A percentile compares a stretch with the other conserved stretches of the same genome.
Conservation (phyloP, 306 rosid genomes). For the Cercis canadensis region DNA sequence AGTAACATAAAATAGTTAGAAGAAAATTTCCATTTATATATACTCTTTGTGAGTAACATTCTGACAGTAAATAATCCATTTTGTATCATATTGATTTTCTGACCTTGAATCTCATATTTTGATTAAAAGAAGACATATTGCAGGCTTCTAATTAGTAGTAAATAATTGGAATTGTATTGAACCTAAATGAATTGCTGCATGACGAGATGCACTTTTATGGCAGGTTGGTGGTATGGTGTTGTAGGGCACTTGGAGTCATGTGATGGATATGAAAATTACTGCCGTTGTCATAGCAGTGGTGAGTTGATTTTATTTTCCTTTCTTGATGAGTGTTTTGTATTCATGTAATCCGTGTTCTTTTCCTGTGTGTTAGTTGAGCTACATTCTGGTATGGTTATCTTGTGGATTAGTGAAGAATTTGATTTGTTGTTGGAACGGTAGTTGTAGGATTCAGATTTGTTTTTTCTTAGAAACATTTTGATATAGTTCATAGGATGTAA, state of each 20-base stretch:
- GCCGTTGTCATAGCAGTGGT: conserved; percentile 80
- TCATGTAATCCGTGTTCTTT: conserved; percentile 23
- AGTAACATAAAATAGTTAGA: neutral
- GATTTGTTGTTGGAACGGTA: conserved; percentile 16
- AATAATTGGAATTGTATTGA: conserved; percentile 15
- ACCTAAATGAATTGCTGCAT: conserved; percentile 27
- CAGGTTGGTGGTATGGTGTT: conserved; percentile 99
- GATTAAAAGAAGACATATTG: neutral
- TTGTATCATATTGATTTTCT: conserved; percentile 13
- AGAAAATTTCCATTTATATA: conserved; percentile 25
- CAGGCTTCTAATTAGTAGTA: neutral
- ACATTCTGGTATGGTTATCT: conserved; percentile 18
- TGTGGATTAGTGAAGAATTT: conserved; percentile 15
- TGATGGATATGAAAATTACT: conserved; percentile 71
- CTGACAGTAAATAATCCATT: neutral
- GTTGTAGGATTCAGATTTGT: conserved; percentile 26
- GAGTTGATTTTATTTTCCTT: conserved; percentile 53
- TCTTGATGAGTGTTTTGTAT: conserved; percentile 28
- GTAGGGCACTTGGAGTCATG: conserved; percentile 95
- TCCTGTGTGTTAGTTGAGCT: conserved; percentile 31
- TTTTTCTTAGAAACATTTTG: conserved; percentile 18
- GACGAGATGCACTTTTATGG: conserved; percentile 45
- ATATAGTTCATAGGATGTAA: conserved; percentile 17
- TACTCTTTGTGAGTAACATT: conserved; percentile 18
- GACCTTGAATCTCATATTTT: neutral